phyloP scores from a whole-genome alignment of 2,329 filamentous ascomycete species.

The Pseudocercospora fijiensis region DNA sequence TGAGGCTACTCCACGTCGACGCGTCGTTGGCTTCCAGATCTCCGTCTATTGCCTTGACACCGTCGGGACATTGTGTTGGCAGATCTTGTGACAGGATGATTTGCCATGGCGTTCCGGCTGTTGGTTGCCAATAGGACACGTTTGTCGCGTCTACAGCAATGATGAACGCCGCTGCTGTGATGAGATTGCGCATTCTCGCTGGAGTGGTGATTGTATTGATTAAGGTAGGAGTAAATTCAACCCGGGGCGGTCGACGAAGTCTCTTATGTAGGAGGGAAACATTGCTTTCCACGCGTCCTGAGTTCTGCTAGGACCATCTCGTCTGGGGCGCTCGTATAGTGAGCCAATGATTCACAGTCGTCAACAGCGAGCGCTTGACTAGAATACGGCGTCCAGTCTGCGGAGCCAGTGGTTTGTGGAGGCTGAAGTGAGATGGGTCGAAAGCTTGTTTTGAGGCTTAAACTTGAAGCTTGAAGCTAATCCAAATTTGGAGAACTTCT shows the following conservation, averaged over 20 bases:
- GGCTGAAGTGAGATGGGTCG: not conserved
- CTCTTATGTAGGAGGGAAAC: not conserved
- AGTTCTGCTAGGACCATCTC: not conserved
- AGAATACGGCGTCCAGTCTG: not conserved
- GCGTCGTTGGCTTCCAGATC: conserved; percentile 15
- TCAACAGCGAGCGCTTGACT: not conserved
- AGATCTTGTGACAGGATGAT: not conserved
- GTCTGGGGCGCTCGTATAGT: not conserved
- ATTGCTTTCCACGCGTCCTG: not conserved
- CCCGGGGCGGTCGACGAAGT: not conserved
- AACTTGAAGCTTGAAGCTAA: not conserved
- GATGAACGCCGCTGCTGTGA: not conserved
- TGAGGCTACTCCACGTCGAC: conserved; percentile 10
- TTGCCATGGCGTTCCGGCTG: not conserved
- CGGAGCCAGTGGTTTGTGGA: not conserved
- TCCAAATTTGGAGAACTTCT: not conserved
- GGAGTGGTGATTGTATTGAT: not conserved
- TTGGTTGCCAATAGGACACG: not conserved
- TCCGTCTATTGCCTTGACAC: conserved; percentile 13
- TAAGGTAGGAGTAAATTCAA: not conserved
- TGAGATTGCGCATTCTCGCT: not conserved
- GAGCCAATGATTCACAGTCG: not conserved
- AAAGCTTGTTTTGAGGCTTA: not conserved
- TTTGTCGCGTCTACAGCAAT: not conserved
- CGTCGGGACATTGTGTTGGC: not conserved